Evolutionary conservation across 2,329 filamentous ascomycete genomes (phyloP).

Genomic region (Scytalidium lignicola): DNA sequence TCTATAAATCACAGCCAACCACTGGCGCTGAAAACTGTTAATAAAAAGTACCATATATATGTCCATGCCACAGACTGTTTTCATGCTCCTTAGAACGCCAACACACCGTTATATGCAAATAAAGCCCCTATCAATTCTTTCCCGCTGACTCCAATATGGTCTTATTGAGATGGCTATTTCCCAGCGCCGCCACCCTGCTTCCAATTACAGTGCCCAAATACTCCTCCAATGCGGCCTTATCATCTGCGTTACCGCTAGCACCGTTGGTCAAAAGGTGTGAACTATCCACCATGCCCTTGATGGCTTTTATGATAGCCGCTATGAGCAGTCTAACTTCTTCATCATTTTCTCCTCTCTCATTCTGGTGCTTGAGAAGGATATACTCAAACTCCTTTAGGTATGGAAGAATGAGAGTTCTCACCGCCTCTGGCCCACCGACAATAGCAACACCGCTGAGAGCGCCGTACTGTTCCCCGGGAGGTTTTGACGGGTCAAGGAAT

Average conservation of each 20-base stretch:
- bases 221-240: slow-evolving; percentile 19
- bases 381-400: slow-evolving; percentile 61
- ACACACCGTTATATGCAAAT: neutral
- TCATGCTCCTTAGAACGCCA: neutral
- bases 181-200: slow-evolving; percentile 16
- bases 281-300: slow-evolving; percentile 47
- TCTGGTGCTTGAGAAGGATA: slow-evolving; percentile 50
- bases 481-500: slow-evolving; percentile 81
- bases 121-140: slow-evolving; percentile 4
- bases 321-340: slow-evolving; percentile 58
- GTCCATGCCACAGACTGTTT: neutral
- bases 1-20: no score
- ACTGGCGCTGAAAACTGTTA: no score
- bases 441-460: slow-evolving; percentile 75
- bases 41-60: no score
- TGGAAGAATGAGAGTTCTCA: slow-evolving; percentile 60
- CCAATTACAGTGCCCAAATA: slow-evolving; percentile 25
- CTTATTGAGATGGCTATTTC: slow-evolving; percentile 23
- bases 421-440: slow-evolving; percentile 64
- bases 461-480: slow-evolving; percentile 81
- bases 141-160: slow-evolving; percentile 22
- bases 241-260: slow-evolving; percentile 18
- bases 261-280: slow-evolving; percentile 9
- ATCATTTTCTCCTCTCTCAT: slow-evolving; percentile 44
- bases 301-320: slow-evolving; percentile 47